phyloP scores from a whole-genome alignment of 441 rosid genomes.

The Metrosideros polymorpha region DNA sequence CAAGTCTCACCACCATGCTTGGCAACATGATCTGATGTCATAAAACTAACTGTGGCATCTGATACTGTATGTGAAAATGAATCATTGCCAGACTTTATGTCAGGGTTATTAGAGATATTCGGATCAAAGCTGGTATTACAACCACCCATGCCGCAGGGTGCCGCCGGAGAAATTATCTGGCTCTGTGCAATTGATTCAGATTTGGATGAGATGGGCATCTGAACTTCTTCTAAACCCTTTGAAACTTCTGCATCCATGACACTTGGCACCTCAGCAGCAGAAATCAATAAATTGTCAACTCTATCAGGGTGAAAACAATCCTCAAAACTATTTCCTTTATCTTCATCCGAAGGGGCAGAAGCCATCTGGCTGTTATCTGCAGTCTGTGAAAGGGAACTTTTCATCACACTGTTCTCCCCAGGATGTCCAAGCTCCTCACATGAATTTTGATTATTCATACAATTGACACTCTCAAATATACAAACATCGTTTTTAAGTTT shows the following conservation, averaged over 20 bases:
- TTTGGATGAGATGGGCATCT: slow-evolving; percentile 15
- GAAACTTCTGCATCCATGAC: slow-evolving; percentile 14
- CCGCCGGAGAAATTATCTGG: slow-evolving; percentile 17
- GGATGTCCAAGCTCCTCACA: slow-evolving; percentile 25
- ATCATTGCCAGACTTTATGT: slow-evolving; percentile 25
- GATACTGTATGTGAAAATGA: slow-evolving; percentile 21
- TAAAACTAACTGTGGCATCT: slow-evolving; percentile 20
- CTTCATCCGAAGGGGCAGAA: slow-evolving; percentile 20
- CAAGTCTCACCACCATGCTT: slow-evolving; percentile 24
- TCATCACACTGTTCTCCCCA: slow-evolving; percentile 33
- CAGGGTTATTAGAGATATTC: slow-evolving; percentile 21
- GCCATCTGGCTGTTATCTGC: slow-evolving; percentile 19
- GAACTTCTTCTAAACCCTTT: slow-evolving; percentile 19
- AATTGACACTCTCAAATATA: slow-evolving; percentile 27
- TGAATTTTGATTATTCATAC: slow-evolving; percentile 29
- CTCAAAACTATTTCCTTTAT: slow-evolving; percentile 15
- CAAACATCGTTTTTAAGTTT: slow-evolving; percentile 45
- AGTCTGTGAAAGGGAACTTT: slow-evolving; percentile 16
- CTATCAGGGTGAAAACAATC: slow-evolving; percentile 22
- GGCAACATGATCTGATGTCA: slow-evolving; percentile 16
- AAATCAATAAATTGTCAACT: slow-evolving; percentile 18
- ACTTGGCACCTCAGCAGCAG: slow-evolving; percentile 12
- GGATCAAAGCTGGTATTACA: slow-evolving; percentile 21
- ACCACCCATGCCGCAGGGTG: slow-evolving; percentile 23
- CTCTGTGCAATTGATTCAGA: slow-evolving; percentile 25